phyloP scores from a whole-genome alignment of 805 yeast genomes.

The Vanderwaltozyma verrucispora region DNA sequence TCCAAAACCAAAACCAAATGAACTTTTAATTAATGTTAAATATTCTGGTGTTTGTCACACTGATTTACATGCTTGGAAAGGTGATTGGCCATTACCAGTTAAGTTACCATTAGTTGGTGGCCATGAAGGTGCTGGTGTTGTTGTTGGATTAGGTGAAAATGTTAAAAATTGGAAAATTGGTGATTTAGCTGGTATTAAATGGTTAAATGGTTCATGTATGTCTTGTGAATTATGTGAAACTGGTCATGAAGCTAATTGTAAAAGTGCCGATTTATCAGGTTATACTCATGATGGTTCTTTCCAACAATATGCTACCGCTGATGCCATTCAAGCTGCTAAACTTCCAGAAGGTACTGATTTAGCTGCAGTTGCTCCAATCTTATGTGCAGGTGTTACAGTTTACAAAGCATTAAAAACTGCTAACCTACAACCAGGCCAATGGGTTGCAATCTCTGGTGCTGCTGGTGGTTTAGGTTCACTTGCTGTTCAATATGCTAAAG shows the following conservation, averaged over 20 bases:
- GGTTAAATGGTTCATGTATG: constrained; percentile 56
- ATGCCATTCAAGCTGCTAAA: constrained; percentile 76
- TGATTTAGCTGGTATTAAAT: constrained; percentile 52
- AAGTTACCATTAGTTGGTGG: constrained; percentile 57
- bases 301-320: constrained; percentile 84
- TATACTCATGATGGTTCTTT: constrained; percentile 61
- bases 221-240: constrained; percentile 48
- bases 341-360: constrained; percentile 64
- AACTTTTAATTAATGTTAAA: constrained; percentile 45
- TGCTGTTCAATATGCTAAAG: constrained; percentile 49
- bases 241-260: constrained; percentile 44
- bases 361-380: constrained; percentile 55
- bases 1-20: constrained; percentile 48
- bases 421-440: constrained; percentile 39
- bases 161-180: constrained; percentile 49
- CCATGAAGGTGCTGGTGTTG: constrained; percentile 60
- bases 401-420: constrained; percentile 52
- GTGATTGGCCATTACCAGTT: constrained; percentile 52
- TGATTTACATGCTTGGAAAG: constrained; percentile 58
- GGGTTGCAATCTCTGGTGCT: constrained; percentile 53
- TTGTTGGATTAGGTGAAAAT: constrained; percentile 47
- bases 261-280: constrained; percentile 41
- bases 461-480: constrained; percentile 54
- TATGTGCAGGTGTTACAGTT: constrained; percentile 56
- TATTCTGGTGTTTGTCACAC: constrained; percentile 62